Base-by-base conservation (phyloP, 169 alveolate species). In the Fabrea salina region DNA sequence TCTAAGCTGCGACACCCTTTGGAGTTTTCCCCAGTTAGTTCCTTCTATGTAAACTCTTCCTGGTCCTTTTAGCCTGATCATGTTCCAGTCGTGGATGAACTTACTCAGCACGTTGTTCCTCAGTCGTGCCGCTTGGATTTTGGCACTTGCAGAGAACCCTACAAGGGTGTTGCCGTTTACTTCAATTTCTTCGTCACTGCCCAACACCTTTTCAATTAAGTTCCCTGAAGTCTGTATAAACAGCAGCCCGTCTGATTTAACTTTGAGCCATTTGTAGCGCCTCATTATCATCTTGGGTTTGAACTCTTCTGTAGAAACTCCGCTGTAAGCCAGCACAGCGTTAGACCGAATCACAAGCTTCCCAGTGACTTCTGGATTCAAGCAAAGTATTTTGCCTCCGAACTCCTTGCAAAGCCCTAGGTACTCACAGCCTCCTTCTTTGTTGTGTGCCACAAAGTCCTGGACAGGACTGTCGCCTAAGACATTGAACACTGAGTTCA, bases 161-260 rank as follows among this genome's bases (percentile, higher is more conserved):
- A 64, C 56, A 33, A 64, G 19, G 1, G 27, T 16, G 5, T 64
- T 33, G 19, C 4, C 5, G 4, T 33, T 25, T 19, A 64, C 75
- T 4, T 33, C 13, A n/a, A 64, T 37, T 5, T 64, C 75, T 64
- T 64, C 75, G 2, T 64, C 75, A 32, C 13, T 2, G 16, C 57
- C 75, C 25, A 64, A 40, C 5, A 5, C 41, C 19, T 64, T 64
- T 33, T 64, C 75, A 40, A 41, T 40, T 7, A 64, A 7, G 0
- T n/a, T 40, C 57, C 57, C 54, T 19, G 27, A 22, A n/a, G 56
- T 33, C 75, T 64, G 75, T 7, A 64, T 19, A 40, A 64, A 64
- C 4, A 64, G 19, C 19, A 40, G 19, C 27, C 54, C 75, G 41
- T 64, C 37, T 25, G 57, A 51, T n/a, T 16, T 7, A 0, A 40